Evolutionary conservation across 495 filamentous ascomycete species (phyloP).

Genomic region (Neurospora tetraspora): DNA sequence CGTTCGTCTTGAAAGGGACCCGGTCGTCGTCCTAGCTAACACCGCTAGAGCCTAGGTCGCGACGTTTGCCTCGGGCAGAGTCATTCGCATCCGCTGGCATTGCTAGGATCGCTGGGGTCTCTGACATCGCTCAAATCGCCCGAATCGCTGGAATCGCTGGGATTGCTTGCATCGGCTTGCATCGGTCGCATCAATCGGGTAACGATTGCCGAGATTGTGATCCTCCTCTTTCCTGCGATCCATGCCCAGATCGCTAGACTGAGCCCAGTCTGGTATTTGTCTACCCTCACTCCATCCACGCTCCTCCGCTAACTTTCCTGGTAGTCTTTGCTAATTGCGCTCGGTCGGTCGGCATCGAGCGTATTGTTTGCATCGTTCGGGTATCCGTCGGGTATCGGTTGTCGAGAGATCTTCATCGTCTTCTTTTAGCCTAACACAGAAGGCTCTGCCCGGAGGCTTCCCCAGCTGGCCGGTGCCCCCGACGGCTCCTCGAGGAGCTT

Average conservation of each 20-base stretch:
- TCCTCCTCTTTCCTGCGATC: background rate
- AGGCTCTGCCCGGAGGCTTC: background rate
- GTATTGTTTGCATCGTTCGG: background rate
- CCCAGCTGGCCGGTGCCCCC: background rate
- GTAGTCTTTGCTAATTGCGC: background rate
- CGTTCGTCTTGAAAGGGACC: background rate
- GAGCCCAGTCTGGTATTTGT: background rate
- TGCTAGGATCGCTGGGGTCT: background rate
- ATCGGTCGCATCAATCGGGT: background rate
- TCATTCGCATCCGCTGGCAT: background rate
- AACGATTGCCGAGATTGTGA: background rate
- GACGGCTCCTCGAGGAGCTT: background rate
- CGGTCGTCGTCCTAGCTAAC: background rate
- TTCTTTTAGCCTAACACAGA: background rate
- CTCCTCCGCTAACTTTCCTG: background rate
- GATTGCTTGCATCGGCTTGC: background rate
- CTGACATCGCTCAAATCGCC: background rate
- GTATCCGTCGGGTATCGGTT: background rate
- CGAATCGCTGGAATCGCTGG: background rate
- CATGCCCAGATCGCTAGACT: background rate
- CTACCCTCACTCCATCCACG: background rate
- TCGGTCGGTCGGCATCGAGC: background rate
- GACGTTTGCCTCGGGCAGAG: background rate
- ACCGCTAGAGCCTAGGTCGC: background rate
- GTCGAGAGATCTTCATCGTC: background rate